These are phyloP conservation scores for Globisporangium canariense DNA, from an alignment of 352 stramenopile species.

Conservation along the genomic window DNA sequence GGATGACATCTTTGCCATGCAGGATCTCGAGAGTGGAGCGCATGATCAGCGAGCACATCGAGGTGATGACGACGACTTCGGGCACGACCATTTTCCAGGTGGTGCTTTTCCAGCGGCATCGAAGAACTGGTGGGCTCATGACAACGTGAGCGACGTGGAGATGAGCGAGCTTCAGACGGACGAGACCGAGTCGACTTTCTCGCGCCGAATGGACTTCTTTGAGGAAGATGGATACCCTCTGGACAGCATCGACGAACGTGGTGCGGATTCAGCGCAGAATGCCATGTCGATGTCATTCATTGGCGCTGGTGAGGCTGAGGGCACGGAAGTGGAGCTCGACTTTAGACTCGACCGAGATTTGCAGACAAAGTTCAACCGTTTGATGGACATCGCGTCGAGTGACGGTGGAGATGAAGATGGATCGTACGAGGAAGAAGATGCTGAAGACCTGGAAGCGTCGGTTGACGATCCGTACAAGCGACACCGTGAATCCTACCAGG, in stretches of 20 bases:
- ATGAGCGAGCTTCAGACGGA: conserved; percentile 77
- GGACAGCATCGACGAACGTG: conserved; percentile 11
- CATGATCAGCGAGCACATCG: not conserved
- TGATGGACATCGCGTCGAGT: conserved; percentile 67
- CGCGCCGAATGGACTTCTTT: conserved; percentile 51
- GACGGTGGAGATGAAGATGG: conserved; percentile 21
- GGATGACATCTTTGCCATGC: conserved; percentile 18
- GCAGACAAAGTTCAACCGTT: conserved; percentile 61
- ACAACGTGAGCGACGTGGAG: conserved; percentile 52
- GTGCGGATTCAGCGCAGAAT: conserved; percentile 28
- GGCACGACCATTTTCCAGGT: conserved; percentile 37
- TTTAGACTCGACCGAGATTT: conserved; percentile 73
- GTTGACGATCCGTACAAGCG: conserved; percentile 10
- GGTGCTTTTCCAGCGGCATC: conserved; percentile 56
- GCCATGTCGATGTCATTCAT: conserved; percentile 84
- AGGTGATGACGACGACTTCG: conserved; percentile 31
- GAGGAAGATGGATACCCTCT: conserved; percentile 36
- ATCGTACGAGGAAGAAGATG: not conserved
- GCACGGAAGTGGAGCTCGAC: conserved; percentile 81
- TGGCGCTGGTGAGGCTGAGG: conserved; percentile 58
- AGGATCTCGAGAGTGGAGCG: conserved; percentile 12
- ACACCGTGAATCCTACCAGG: conserved; percentile 20
- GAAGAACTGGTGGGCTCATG: conserved; percentile 75
- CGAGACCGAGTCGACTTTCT: conserved; percentile 68
- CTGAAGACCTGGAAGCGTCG: conserved; percentile 5